phyloP scores from a whole-genome alignment of 2,329 filamentous ascomycete genomes.

The Aspergillus bombycis region DNA sequence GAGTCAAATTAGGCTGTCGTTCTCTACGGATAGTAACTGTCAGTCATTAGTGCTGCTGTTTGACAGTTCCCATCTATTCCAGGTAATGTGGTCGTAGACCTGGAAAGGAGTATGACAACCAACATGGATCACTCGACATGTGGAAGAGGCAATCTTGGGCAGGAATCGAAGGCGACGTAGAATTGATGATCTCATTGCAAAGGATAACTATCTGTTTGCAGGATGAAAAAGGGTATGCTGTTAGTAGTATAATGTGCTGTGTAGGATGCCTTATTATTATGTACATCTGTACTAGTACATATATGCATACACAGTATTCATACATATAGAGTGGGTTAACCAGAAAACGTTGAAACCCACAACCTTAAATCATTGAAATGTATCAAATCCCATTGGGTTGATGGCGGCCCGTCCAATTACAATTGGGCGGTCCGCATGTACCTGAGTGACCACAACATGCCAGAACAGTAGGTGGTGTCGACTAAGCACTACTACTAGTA shows the following conservation, averaged over 20 bases:
- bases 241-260: background rate
- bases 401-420: background rate
- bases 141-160: background rate
- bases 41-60: background rate
- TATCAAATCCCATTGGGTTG: constrained; percentile 1
- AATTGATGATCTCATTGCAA: background rate
- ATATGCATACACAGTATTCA: too few relatives aligned
- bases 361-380: background rate
- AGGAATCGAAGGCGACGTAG: background rate
- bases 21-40: background rate
- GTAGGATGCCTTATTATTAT: background rate
- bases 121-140: background rate
- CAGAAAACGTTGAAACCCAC: background rate
- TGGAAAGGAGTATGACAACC: background rate
- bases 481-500: background rate
- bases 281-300: too few relatives aligned
- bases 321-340: background rate
- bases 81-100: background rate
- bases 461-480: background rate
- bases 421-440: background rate
- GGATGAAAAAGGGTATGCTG: background rate
- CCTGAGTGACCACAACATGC: constrained; percentile 1
- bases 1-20: background rate
- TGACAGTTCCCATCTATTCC: background rate
- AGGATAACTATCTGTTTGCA: background rate